Base-by-base conservation (phyloP, 2,329 filamentous ascomycete species). In the Pezicula carpinea region DNA sequence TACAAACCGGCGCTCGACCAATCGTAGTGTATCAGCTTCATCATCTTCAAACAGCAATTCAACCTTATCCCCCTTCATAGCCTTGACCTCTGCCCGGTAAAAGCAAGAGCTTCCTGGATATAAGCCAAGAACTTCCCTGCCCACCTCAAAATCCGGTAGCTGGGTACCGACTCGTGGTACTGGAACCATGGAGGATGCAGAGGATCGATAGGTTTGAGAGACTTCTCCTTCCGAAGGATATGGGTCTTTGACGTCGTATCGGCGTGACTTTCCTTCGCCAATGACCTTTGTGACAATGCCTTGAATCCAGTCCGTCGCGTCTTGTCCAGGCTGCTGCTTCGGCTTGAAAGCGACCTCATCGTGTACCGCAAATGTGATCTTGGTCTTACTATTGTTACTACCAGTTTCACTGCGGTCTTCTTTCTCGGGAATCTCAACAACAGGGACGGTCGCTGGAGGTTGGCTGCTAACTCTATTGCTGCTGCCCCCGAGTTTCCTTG, bases 91-190 rank as follows among this genome's bases (percentile, higher is more conserved):
- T 1, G 88, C 88, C 62, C 87, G 83, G 64, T 93, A 93, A 59
- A 93, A 92, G 0, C 87, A 91, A 1, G 88, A 91, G 1, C 88
- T 92, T 57, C 89, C 83, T 0, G 88, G 88, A 60, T 93, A 93
- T 48, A 89, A 71, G 0, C 88, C 88, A 48, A 92, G 71, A 7
- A 92, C 87, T 39, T 82, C 79, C 62, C 85, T 87, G 38, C 86
- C 85, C 33, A 78, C 68, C 6, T 73, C 59, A 55, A 78, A 81
- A 31, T 85, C 79, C 48, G 85, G 77, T 34, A 85, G 74, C 4
- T 75, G 68, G 14, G 85, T 70, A 2, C 67, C 80, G 54, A 63
- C 71, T 62, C 78, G 74, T 2, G 87, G 84, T 47, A 93, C 90
- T 2, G 83, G 79, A 39, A 91, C 90, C 74, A 93, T 83, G 60